Evolutionary conservation across 805 yeast genomes (phyloP).

Genomic region (Kazachstania kunashirensis): DNA sequence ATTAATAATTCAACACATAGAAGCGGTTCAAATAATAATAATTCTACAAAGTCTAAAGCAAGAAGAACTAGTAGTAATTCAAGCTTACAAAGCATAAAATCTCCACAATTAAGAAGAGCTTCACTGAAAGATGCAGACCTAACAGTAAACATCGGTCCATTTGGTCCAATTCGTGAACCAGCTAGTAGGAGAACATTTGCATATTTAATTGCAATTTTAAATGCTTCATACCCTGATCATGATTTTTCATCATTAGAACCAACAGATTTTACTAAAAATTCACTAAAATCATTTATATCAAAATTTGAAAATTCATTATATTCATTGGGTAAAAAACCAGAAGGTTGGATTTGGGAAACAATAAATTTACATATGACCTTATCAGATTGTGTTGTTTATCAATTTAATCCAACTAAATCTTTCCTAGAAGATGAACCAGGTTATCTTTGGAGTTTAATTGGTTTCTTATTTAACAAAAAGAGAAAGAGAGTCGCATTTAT

Average conservation of each 20-base stretch:
- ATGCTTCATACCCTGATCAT: slow-evolving; percentile 91
- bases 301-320: slow-evolving; percentile 71
- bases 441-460: slow-evolving; percentile 49
- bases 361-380: slow-evolving; percentile 71
- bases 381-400: slow-evolving; percentile 48
- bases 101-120: slow-evolving; percentile 16
- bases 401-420: slow-evolving; percentile 38
- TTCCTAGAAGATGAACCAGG: slow-evolving; percentile 33
- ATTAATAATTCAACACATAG: slow-evolving; percentile 5
- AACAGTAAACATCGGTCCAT: slow-evolving; percentile 47
- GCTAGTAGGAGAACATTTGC: slow-evolving; percentile 85
- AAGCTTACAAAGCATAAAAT: slow-evolving; percentile 13
- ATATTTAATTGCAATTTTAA: slow-evolving; percentile 78
- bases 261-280: slow-evolving; percentile 50
- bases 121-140: slow-evolving; percentile 22
- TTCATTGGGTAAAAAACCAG: slow-evolving; percentile 47
- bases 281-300: slow-evolving; percentile 41
- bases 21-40: no score
- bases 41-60: slow-evolving; percentile 2
- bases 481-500: slow-evolving; percentile 85
- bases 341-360: slow-evolving; percentile 81
- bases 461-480: slow-evolving; percentile 86
- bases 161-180: slow-evolving; percentile 84
- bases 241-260: slow-evolving; percentile 87
- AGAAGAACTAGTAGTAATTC: slow-evolving; percentile 24